These are phyloP conservation scores for Rhododendron molle DNA, from an alignment of 148 eudicot species.

Conservation along the genomic window DNA sequence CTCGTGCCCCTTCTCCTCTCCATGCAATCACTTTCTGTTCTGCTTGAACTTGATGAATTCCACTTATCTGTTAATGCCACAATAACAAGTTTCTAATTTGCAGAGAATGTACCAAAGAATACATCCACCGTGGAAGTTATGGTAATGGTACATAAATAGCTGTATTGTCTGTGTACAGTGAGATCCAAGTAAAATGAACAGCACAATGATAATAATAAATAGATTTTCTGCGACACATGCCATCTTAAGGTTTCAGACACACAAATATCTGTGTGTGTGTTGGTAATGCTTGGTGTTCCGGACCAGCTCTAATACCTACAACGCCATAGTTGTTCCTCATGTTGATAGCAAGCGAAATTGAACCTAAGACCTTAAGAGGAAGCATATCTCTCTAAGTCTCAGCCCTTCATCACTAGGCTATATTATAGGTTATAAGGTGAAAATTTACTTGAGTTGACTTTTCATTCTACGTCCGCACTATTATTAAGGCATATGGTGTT, in stretches of 20 bases:
- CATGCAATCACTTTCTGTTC: conserved; percentile 18
- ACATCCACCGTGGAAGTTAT: background rate
- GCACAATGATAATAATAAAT: background rate
- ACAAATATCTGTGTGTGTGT: too few species aligned
- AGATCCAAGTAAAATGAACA: conserved; percentile 1
- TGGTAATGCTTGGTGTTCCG: too few species aligned
- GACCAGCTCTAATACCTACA: too few species aligned
- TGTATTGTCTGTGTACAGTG: background rate
- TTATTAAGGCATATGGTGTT: background rate
- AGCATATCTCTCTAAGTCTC: background rate
- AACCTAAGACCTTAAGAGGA: background rate
- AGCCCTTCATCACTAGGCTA: background rate
- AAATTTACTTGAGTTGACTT: background rate
- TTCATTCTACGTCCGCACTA: background rate
- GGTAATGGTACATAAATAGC: background rate
- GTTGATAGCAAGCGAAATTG: background rate
- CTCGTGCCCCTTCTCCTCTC: conserved; percentile 35
- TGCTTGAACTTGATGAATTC: conserved; percentile 32
- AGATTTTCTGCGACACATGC: background rate
- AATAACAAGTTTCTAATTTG: conserved; percentile 5
- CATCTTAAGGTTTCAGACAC: background rate
- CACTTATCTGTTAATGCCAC: conserved; percentile 19
- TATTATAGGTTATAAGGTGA: background rate
- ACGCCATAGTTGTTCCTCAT: too few species aligned
- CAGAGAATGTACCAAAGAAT: background rate